A percentile compares a stretch with the other conserved stretches of the same genome.
Evolutionary conservation across 805 yeast species (phyloP).

Genomic region (Sungouiozyma intestinalis): DNA sequence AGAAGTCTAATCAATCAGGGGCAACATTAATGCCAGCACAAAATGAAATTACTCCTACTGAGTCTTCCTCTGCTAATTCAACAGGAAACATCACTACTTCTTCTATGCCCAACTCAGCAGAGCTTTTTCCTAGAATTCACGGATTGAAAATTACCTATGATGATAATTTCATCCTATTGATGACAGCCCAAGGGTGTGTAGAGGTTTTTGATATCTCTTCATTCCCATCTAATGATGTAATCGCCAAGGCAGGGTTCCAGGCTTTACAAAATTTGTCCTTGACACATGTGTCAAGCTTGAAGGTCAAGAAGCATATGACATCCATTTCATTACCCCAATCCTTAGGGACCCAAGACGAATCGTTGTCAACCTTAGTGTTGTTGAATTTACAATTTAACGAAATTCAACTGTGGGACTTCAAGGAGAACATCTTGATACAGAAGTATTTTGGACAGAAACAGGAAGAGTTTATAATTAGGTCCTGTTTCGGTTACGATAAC

Average conservation of each 20-base stretch:
- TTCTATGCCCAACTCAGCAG: conserved; percentile 1
- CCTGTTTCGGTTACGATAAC: conserved; percentile 66
- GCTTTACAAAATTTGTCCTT: conserved; percentile 12
- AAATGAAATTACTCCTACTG: not conserved
- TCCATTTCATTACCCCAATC: conserved; percentile 45
- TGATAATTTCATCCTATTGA: conserved; percentile 50
- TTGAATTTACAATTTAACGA: conserved; percentile 66
- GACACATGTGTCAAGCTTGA: conserved; percentile 35
- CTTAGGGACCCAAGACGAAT: not conserved
- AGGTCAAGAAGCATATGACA: conserved; percentile 49
- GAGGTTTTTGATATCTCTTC: conserved; percentile 44
- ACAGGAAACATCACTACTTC: not conserved
- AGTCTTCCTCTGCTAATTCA: not conserved
- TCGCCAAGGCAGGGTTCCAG: conserved; percentile 1
- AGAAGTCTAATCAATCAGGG: not conserved
- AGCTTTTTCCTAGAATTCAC: conserved; percentile 42
- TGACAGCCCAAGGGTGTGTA: conserved; percentile 52
- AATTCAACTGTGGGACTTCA: conserved; percentile 71
- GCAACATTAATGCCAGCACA: not conserved
- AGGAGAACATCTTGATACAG: conserved; percentile 44
- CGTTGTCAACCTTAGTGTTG: conserved; percentile 32
- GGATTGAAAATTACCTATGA: conserved; percentile 60
- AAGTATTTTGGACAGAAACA: conserved; percentile 68
- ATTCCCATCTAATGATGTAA: conserved; percentile 15
- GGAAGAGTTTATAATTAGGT: conserved; percentile 56